Evolutionary conservation across 2,329 filamentous ascomycete species (phyloP).

Genomic region (Fusarium sp.): DNA sequence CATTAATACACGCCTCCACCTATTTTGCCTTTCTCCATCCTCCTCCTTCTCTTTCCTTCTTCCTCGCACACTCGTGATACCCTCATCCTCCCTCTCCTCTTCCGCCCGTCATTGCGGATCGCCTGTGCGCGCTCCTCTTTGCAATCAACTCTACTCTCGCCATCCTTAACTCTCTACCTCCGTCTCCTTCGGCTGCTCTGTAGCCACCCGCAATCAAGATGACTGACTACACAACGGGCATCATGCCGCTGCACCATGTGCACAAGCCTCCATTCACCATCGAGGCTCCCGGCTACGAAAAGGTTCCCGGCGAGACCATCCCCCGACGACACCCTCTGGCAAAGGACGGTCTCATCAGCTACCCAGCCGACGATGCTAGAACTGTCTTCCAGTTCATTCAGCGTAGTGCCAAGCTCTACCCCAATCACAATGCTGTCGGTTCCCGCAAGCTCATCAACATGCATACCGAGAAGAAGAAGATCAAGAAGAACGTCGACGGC

Average conservation of each 20-base stretch:
- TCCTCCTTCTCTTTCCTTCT: constrained; percentile 20
- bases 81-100: constrained; percentile 15
- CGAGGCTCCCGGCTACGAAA: constrained; percentile 75
- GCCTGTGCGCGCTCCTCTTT: constrained; percentile 1
- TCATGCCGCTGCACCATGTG: constrained; percentile 67
- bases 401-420: constrained; percentile 72
- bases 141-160: constrained; percentile 11
- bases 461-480: constrained; percentile 87
- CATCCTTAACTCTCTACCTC: constrained; percentile 10
- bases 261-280: constrained; percentile 81
- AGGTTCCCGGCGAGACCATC: constrained; percentile 84
- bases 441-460: constrained; percentile 79
- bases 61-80: constrained; percentile 33
- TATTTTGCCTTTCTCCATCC: constrained; percentile 13
- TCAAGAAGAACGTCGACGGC: constrained; percentile 89
- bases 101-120: constrained; percentile 20
- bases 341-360: constrained; percentile 76
- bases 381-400: constrained; percentile 85
- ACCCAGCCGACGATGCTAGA: constrained; percentile 75
- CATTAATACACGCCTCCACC: constrained; percentile 34
- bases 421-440: constrained; percentile 75
- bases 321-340: constrained; percentile 80
- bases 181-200: constrained; percentile 20
- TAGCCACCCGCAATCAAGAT: constrained; percentile 35
- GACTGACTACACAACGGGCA: constrained; percentile 55